Evolutionary conservation across 2,329 filamentous ascomycete species (phyloP).

Genomic region (Sclerotinia nivalis): DNA sequence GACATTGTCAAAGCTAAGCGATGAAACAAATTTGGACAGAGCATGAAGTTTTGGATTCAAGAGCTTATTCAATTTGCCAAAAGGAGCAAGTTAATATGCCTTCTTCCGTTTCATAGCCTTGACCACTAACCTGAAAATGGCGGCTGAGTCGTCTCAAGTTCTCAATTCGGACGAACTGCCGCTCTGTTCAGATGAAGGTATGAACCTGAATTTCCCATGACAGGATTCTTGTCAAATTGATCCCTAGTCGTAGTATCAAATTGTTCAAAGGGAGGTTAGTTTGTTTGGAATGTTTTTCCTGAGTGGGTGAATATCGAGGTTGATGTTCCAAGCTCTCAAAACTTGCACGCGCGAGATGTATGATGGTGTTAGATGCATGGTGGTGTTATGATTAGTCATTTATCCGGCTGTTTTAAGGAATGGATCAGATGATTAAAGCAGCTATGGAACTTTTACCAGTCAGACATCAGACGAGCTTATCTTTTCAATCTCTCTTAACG

Average conservation of each 20-base stretch:
- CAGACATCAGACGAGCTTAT: neutral
- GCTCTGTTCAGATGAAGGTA: neutral
- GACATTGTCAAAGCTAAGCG: neutral
- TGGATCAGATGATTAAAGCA: neutral
- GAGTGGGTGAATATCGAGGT: neutral
- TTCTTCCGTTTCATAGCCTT: conserved; percentile 7
- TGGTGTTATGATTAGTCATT: neutral
- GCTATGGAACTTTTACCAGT: neutral
- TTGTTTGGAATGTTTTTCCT: neutral
- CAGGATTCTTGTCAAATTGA: neutral
- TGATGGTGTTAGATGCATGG: no score
- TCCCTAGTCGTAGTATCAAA: neutral
- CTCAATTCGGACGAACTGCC: conserved; percentile 1
- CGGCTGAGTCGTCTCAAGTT: conserved; percentile 8
- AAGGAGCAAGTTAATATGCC: neutral
- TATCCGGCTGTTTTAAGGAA: neutral
- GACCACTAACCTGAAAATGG: neutral
- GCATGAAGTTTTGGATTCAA: neutral
- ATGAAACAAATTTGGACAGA: conserved; percentile 2
- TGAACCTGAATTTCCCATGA: neutral
- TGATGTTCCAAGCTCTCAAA: neutral
- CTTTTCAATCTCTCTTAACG: neutral
- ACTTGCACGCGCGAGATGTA: neutral
- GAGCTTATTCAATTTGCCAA: neutral
- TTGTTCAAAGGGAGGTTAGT: neutral